Conservation (phyloP, 805 yeast species). For the Saccharomyces cerevisiae region DNA sequence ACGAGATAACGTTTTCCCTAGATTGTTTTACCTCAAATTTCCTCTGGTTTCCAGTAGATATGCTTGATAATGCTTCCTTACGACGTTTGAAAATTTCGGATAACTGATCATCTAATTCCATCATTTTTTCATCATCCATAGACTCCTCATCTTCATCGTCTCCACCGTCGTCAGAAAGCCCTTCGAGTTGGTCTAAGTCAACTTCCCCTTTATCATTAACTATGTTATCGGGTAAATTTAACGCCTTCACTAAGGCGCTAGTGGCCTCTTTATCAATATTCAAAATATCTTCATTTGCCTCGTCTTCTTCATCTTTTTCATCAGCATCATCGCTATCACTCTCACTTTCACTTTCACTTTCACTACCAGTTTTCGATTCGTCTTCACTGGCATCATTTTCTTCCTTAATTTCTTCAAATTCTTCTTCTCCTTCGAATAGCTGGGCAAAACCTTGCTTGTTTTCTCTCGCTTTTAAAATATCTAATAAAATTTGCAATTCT, state of each 20-base stretch:
- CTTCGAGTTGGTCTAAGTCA: constrained; percentile 42
- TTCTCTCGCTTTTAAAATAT: constrained; percentile 58
- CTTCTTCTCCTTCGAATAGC: constrained; percentile 60
- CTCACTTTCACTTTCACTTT: constrained; percentile 21
- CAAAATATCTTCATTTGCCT: constrained; percentile 35
- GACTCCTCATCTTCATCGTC: constrained; percentile 63
- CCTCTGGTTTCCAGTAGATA: constrained; percentile 55
- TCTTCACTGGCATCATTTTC: constrained; percentile 36
- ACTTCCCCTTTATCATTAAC: constrained; percentile 38
- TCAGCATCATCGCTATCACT: constrained; percentile 30
- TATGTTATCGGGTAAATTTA: constrained; percentile 51
- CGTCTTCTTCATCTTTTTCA: constrained; percentile 26
- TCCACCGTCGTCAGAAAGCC: constrained; percentile 32
- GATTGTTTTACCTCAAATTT: constrained; percentile 73
- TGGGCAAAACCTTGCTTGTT: constrained; percentile 72
- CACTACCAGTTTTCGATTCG: constrained; percentile 30
- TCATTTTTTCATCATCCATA: constrained; percentile 95
- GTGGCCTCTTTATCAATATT: constrained; percentile 49
- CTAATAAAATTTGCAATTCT: constrained; percentile 44
- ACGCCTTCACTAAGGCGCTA: constrained; percentile 58
- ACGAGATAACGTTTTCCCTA: constrained; percentile 64
- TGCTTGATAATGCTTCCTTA: constrained; percentile 50
- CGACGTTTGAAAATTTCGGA: constrained; percentile 80
- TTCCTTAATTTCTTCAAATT: constrained; percentile 39
- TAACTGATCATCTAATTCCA: constrained; percentile 81